phyloP scores from a whole-genome alignment of 179 eudicot genomes.

The Heliamphora pulchella region DNA sequence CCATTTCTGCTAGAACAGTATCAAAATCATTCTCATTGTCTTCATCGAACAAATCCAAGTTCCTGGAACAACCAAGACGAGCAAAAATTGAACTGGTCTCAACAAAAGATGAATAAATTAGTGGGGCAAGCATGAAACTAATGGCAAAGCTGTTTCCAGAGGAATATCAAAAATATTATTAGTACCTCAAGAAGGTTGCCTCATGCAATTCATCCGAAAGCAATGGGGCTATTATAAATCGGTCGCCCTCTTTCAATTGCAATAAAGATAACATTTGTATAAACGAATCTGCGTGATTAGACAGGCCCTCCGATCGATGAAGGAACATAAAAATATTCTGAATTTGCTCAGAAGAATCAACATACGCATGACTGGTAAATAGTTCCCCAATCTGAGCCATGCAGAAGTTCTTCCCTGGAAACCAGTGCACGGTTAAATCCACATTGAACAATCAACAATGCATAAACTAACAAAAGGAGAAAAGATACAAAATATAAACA shows the following conservation, averaged over 20 bases:
- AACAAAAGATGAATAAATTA: not conserved
- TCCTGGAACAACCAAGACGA: conserved; percentile 35
- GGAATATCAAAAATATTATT: not conserved
- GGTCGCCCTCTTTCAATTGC: conserved; percentile 46
- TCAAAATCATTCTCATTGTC: conserved; percentile 63
- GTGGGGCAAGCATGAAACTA: not conserved
- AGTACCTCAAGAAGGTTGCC: conserved; percentile 51
- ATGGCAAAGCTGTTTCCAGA: conserved; percentile 9
- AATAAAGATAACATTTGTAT: conserved; percentile 57
- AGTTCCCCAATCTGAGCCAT: conserved; percentile 61
- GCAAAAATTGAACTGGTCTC: not conserved
- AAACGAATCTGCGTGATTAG: conserved; percentile 74
- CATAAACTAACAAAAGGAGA: conserved; percentile 13
- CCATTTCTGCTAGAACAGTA: conserved; percentile 78
- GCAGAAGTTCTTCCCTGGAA: conserved; percentile 79
- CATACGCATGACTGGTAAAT: conserved; percentile 37
- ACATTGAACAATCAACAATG: conserved; percentile 2
- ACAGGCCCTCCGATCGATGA: conserved; percentile 65
- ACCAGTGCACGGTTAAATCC: conserved; percentile 11
- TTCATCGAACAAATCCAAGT: conserved; percentile 48
- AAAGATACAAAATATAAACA: not conserved
- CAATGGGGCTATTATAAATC: conserved; percentile 58
- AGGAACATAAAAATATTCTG: conserved; percentile 74
- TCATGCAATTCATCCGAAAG: conserved; percentile 45
- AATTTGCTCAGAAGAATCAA: conserved; percentile 55